These are phyloP conservation scores for Lyophyllum atratum DNA, from an alignment of 768 basidiomycete genomes.

Conservation along the genomic window DNA sequence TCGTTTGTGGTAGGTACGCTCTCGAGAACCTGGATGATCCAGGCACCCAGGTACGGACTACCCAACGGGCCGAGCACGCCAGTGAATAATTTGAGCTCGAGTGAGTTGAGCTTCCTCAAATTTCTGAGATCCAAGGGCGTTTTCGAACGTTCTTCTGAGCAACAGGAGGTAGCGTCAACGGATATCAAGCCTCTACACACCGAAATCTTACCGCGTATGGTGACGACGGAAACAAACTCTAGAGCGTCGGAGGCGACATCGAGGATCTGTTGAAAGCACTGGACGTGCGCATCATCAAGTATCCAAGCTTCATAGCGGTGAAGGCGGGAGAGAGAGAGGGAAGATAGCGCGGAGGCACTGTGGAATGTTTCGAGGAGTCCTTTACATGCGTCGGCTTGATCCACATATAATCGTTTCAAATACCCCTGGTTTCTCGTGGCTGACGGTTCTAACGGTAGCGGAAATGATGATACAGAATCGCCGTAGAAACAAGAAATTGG, in stretches of 20 bases:
- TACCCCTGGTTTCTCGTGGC: neutral
- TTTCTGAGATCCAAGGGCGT: neutral
- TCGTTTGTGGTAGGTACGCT: neutral
- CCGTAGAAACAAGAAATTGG: neutral
- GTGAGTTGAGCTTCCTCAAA: neutral
- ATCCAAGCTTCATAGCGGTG: neutral
- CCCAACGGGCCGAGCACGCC: neutral
- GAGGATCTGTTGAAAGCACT: neutral
- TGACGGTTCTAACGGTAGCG: neutral
- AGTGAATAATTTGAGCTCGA: neutral
- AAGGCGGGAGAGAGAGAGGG: neutral
- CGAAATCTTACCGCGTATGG: neutral
- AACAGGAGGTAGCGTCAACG: neutral
- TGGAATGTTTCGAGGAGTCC: neutral
- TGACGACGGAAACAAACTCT: neutral
- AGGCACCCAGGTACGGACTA: neutral
- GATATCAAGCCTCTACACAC: neutral
- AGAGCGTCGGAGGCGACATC: neutral
- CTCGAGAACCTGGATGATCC: neutral
- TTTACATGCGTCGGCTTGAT: neutral
- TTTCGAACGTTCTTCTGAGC: neutral
- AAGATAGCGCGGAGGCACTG: neutral
- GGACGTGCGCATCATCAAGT: neutral
- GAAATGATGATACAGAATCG: neutral
- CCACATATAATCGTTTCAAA: neutral